Conservation (phyloP, 345 rosid genomes). For the Turnera subulata region DNA sequence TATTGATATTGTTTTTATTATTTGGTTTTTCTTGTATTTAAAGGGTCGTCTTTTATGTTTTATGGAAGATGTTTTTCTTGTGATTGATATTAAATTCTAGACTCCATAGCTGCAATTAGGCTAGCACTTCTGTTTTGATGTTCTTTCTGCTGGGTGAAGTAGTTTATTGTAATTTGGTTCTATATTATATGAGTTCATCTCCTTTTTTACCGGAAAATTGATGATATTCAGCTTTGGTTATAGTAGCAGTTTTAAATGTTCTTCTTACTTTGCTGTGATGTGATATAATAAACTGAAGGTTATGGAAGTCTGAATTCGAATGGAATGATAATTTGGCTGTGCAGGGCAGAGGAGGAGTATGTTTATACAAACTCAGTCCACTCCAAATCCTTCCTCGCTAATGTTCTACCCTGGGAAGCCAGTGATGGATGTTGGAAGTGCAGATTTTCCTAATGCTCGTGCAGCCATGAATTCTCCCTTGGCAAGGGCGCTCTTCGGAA, state of each 20-base stretch:
- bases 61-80: background rate
- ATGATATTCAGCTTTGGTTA: too few relatives aligned
- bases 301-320: background rate
- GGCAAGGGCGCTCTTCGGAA: conserved; percentile 68
- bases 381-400: conserved; percentile 93
- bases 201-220: too few relatives aligned
- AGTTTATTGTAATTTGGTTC: too few relatives aligned
- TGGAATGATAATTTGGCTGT: conserved; percentile 29
- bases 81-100: too few relatives aligned
- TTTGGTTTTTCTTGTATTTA: background rate
- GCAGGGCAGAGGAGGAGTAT: conserved; percentile 92
- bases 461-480: conserved; percentile 68
- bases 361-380: conserved; percentile 87
- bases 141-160: too few relatives aligned
- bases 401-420: conserved; percentile 93
- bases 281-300: too few relatives aligned
- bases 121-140: too few relatives aligned
- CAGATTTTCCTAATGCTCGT: conserved; percentile 87
- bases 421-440: conserved; percentile 89
- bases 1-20: background rate
- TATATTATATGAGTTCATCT: too few relatives aligned
- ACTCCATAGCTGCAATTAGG: too few relatives aligned
- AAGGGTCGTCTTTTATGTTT: background rate
- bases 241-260: too few relatives aligned
- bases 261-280: too few relatives aligned